phyloP scores from a whole-genome alignment of 2,329 filamentous ascomycete genomes.

The Gremmenia infestans region DNA sequence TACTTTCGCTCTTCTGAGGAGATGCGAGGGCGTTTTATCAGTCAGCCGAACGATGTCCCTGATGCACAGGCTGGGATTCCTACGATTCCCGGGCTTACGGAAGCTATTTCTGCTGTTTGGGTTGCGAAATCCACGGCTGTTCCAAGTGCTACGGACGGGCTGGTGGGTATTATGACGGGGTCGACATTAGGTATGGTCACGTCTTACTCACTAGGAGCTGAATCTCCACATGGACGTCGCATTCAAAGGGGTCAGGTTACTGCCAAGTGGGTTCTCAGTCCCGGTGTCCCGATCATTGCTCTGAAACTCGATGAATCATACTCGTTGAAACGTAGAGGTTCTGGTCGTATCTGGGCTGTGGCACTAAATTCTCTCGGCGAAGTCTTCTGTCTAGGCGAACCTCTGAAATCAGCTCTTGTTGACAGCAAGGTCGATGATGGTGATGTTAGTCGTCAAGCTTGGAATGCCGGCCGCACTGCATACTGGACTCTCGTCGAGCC shows the following conservation, averaged over 20 bases:
- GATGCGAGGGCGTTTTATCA: slow-evolving; percentile 70
- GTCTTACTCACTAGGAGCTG: slow-evolving; percentile 66
- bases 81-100: slow-evolving; percentile 61
- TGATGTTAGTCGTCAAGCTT: slow-evolving; percentile 62
- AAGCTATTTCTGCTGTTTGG: slow-evolving; percentile 78
- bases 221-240: slow-evolving; percentile 51
- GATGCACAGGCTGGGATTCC: slow-evolving; percentile 70
- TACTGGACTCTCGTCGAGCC: slow-evolving; percentile 78
- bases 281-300: slow-evolving; percentile 84
- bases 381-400: slow-evolving; percentile 74
- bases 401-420: slow-evolving; percentile 52
- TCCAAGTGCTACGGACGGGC: slow-evolving; percentile 65
- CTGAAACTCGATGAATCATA: slow-evolving; percentile 82
- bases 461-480: slow-evolving; percentile 72
- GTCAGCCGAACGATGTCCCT: slow-evolving; percentile 53
- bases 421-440: slow-evolving; percentile 42
- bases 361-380: slow-evolving; percentile 93
- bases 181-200: slow-evolving; percentile 80
- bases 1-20: slow-evolving; percentile 74
- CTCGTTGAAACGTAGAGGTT: slow-evolving; percentile 61
- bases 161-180: slow-evolving; percentile 77
- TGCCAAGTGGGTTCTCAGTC: slow-evolving; percentile 83
- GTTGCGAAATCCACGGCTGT: slow-evolving; percentile 77
- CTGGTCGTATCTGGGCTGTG: slow-evolving; percentile 80
- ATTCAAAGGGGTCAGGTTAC: slow-evolving; percentile 74